Evolutionary conservation across 768 basidiomycete species (phyloP).

Genomic region (Mycena maculata): DNA sequence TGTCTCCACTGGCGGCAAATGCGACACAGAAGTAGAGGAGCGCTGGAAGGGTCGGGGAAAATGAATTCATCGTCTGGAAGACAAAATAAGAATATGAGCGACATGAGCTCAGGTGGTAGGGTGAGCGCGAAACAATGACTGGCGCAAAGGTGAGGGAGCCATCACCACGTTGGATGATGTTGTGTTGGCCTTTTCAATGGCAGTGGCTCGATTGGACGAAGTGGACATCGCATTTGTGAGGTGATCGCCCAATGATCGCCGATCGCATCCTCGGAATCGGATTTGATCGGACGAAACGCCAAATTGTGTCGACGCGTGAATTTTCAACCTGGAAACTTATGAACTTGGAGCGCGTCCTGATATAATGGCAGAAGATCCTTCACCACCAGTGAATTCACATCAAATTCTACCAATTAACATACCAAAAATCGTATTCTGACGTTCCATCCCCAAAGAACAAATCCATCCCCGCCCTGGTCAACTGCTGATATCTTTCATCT

Average conservation of each 20-base stretch:
- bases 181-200: constrained; percentile 13
- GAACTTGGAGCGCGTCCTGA: too few species aligned
- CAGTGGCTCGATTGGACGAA: not conserved
- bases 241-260: too few species aligned
- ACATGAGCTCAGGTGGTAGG: constrained; percentile 6
- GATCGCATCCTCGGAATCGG: too few species aligned
- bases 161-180: constrained; percentile 1
- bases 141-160: constrained; percentile 10
- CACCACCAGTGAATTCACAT: too few species aligned
- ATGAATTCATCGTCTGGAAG: constrained; percentile 8
- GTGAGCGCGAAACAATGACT: constrained; percentile 11
- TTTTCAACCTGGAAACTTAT: too few species aligned
- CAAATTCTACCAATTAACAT: too few species aligned
- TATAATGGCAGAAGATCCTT: too few species aligned
- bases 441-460: not conserved
- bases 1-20: constrained; percentile 26
- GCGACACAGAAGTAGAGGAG: constrained; percentile 22
- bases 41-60: not conserved
- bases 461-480: constrained; percentile 4
- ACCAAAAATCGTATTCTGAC: too few species aligned
- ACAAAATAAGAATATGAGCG: too few species aligned
- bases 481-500: not conserved
- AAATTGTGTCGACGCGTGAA: too few species aligned
- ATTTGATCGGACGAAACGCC: too few species aligned
- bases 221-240: not conserved